These are phyloP conservation scores for Trapa incisa DNA, from an alignment of 345 rosid genomes.

Conservation along the genomic window DNA sequence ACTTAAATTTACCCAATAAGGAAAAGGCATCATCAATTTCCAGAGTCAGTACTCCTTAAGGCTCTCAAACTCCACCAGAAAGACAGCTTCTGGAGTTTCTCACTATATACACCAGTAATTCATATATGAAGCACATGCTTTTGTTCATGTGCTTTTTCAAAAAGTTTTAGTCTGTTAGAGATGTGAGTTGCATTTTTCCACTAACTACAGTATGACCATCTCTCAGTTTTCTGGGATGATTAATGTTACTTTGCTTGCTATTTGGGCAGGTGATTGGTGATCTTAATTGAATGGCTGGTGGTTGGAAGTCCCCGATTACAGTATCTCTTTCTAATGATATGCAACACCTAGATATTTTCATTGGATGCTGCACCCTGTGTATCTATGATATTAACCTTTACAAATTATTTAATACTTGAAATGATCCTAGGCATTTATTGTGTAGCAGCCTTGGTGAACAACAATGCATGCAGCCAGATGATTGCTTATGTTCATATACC, in stretches of 20 bases:
- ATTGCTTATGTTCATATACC: background rate
- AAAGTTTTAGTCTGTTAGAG: background rate
- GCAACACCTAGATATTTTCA: background rate
- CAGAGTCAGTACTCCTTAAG: constrained; percentile 8
- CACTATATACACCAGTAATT: background rate
- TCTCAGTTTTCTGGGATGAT: background rate
- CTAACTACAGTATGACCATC: background rate
- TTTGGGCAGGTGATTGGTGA: background rate
- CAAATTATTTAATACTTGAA: background rate
- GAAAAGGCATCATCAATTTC: constrained; percentile 43
- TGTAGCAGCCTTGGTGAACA: background rate
- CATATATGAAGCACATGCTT: background rate
- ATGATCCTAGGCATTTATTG: background rate
- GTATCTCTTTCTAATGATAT: background rate
- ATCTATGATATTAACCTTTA: background rate
- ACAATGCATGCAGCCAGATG: background rate
- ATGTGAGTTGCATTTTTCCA: background rate
- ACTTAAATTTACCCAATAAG: constrained; percentile 43
- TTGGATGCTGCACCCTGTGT: background rate
- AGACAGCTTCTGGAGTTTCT: background rate
- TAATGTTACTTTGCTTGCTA: background rate
- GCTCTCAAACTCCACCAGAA: background rate
- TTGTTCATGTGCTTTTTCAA: background rate
- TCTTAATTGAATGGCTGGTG: background rate
- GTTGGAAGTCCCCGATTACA: background rate